Evolutionary conservation across 768 basidiomycete species (phyloP), one percentile per base, ranked within the genome.

Genomic region (Pisolithus marmoratus): DNA sequence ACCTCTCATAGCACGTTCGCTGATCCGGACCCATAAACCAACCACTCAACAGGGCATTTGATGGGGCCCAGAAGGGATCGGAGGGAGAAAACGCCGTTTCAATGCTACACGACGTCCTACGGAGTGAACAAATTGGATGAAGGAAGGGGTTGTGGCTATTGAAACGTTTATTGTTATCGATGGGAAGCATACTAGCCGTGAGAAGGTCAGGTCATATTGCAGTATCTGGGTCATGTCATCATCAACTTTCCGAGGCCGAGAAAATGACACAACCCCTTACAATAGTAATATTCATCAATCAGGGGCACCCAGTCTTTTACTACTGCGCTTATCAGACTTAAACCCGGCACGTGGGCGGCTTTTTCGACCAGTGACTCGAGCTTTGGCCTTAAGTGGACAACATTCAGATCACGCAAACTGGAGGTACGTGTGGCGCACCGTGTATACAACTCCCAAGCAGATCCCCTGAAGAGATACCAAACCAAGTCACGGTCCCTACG

Each of bases 261-360:
- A 23, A 23, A 22, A 36, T n/a, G 22, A 47, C 7, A 47, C 23
- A 8, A 40, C n/a, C 23, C 54, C 90, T 54, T 62, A 90, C 90
- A 93, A 75, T 93, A 93, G 72, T 93, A 85, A 71, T 93, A 93
- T 63, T 89, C 87, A 64, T 93, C 83, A 54, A 93, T 88, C 64
- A 93, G 70, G 19, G 90, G 91, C 56, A 93, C 82, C 90, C 91
- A 93, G 61, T 91, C 90, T 56, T 81, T 84, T 52, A 90, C 64
- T 52, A 93, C 70, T 23, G 83, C 79, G 57, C 87, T 75, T 38
- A 90, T 67, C 45, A 90, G 63, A n/a, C 83, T 80, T 24, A 93
- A 61, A 24, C 91, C 47, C 15, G 89, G 89, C 42, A 74, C 75
- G 51, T 72, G 72, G 3, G 80, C 72, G 19, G 81, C 76, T 40